Base-by-base conservation (phyloP, 352 stramenopile species). In the Phytophthora agathidicida region DNA sequence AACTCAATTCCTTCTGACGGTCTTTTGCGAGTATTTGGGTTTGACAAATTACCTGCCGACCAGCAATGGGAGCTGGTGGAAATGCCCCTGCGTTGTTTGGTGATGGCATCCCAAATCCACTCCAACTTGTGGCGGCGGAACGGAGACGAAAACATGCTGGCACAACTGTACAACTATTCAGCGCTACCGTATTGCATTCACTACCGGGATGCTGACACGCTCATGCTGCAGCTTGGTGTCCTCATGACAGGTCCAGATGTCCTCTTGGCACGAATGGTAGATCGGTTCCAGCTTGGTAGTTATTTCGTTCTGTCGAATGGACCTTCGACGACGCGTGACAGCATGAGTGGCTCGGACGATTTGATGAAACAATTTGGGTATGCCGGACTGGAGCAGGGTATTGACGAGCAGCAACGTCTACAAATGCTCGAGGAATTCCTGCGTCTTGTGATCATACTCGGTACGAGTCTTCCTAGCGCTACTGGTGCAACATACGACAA, bases 161-260 rank as follows among this genome's bases (percentile, higher is more conserved):
- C 87, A 3, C 87, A 96, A 68, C 45, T 96, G 33, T 96, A 94
- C 75, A 96, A 96, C 67, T 96, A 96, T 62, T 96, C 85, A 11
- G 87, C 87, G 17, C 53, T 96, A 17, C 85, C 87, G 13, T 96
- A 94, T 59, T 96, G 87, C 32, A 74, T 96, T 42, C 83, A 96
- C 46, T 96, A 94, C 41, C 83, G 85, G 36, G 87, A 96, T 42
- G 68, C 85, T 3, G 87, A 96, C 39, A 73, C 82, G 17, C 86
- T 96, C 16, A 74, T 94, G 73, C 53, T 94, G 33, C 87, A 96
- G 44, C 73, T 96, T 19, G 68, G 80, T 20, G 57, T 91, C 6
- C 39, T 91, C 9, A 70, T 93, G 45, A 71, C 88, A 20, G 83
- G 85, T 0, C 58, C 87, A 5, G 78, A 96, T 42, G 58, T 60